These are phyloP conservation scores for Jacaranda copaia DNA, from an alignment of 257 asterid species.

Conservation along the genomic window DNA sequence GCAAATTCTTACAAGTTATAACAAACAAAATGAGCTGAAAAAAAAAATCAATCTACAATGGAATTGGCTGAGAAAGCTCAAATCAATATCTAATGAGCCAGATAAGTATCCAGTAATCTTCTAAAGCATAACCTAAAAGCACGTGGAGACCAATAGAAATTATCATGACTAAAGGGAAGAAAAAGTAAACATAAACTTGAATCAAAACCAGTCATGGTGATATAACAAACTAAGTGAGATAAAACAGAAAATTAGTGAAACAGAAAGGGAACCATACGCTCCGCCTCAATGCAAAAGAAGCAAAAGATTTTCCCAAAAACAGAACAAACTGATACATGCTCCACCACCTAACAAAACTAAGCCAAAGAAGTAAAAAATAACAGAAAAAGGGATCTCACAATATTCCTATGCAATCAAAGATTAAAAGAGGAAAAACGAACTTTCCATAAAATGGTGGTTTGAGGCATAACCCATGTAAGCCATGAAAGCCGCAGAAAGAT, in stretches of 20 bases:
- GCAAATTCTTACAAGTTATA: background rate
- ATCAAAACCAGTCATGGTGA: background rate
- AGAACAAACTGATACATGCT: background rate
- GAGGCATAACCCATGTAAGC: background rate
- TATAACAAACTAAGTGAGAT: background rate
- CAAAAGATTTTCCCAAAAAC: background rate
- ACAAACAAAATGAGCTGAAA: background rate
- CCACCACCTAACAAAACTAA: background rate
- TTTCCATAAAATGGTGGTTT: too few relatives aligned
- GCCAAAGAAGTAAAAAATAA: background rate
- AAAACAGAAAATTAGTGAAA: background rate
- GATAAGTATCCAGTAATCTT: background rate
- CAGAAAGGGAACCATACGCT: background rate
- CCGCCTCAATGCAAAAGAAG: background rate
- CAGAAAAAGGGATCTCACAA: background rate
- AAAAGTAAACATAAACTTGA: background rate
- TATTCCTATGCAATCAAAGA: background rate
- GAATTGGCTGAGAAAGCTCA: background rate
- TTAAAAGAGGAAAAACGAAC: background rate
- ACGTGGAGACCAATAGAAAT: background rate
- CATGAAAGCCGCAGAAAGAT: background rate
- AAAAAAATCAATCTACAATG: background rate
- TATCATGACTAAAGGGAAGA: background rate
- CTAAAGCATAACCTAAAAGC: conserved; percentile 4
- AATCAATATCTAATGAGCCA: background rate